Evolutionary conservation across 768 basidiomycete genomes (phyloP).

Genomic region (Russula abietina): DNA sequence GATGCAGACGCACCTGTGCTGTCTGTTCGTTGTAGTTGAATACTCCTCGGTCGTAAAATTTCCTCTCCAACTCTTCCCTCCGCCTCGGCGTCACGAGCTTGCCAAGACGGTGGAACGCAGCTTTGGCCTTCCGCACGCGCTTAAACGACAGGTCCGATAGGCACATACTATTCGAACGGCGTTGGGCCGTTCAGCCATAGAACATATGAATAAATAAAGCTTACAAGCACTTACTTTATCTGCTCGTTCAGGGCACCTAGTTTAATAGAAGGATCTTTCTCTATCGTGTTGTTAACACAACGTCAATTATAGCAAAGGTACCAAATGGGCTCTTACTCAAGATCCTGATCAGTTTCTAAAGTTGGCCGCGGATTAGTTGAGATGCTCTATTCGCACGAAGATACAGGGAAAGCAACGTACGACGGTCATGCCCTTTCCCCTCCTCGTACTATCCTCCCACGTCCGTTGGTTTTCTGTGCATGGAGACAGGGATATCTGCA

Average conservation of each 20-base stretch:
- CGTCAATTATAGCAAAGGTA: background rate
- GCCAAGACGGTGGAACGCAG: background rate
- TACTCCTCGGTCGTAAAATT: background rate
- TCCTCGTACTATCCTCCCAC: conserved; percentile 15
- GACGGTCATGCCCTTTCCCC: conserved; percentile 17
- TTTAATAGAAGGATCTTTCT: conserved; percentile 5
- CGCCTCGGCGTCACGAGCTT: background rate
- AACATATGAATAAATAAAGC: background rate
- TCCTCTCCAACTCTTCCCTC: background rate
- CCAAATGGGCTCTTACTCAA: conserved; percentile 2
- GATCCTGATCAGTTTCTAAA: conserved; percentile 9
- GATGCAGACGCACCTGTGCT: background rate
- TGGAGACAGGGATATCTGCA: conserved; percentile 18
- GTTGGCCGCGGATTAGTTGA: background rate
- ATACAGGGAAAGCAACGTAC: conserved; percentile 5
- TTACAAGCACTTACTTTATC: conserved; percentile 8
- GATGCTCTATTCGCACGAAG: background rate
- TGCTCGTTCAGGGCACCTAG: conserved; percentile 1
- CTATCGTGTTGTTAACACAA: background rate
- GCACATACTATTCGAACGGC: background rate
- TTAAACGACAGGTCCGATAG: conserved; percentile 8
- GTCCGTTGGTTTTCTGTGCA: conserved; percentile 8
- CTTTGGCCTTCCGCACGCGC: background rate
- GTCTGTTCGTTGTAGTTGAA: conserved; percentile 9
- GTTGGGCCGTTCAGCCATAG: background rate